Evolutionary conservation across 257 asterid genomes (phyloP).

Genomic region (Scutellaria baicalensis): DNA sequence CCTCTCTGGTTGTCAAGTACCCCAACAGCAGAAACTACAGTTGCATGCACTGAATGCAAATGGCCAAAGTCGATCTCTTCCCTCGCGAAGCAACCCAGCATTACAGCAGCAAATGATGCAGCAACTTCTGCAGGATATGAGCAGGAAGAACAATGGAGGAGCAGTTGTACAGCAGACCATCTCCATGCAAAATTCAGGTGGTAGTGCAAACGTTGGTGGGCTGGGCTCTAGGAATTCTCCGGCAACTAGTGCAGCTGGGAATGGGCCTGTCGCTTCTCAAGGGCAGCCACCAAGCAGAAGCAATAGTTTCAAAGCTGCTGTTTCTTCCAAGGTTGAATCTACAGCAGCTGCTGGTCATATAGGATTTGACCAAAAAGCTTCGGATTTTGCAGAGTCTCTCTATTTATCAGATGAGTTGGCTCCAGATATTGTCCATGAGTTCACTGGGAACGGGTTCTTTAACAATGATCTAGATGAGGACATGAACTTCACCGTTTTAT

Average conservation of each 20-base stretch:
- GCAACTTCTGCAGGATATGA: slow-evolving; percentile 58
- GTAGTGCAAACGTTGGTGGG: slow-evolving; percentile 21
- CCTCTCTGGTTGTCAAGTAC: slow-evolving; percentile 28
- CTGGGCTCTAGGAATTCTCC: slow-evolving; percentile 22
- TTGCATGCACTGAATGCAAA: slow-evolving; percentile 15
- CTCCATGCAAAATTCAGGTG: slow-evolving; percentile 30
- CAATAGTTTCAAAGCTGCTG: slow-evolving; percentile 32
- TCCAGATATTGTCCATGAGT: slow-evolving; percentile 48
- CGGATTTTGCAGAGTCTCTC: slow-evolving; percentile 37
- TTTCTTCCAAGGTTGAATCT: slow-evolving; percentile 37
- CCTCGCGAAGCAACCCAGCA: slow-evolving; percentile 43
- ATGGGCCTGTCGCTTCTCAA: slow-evolving; percentile 25
- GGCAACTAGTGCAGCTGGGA: background rate
- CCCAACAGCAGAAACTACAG: slow-evolving; percentile 12
- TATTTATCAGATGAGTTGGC: slow-evolving; percentile 48
- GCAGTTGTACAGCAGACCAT: slow-evolving; percentile 26
- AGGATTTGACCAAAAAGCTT: slow-evolving; percentile 41
- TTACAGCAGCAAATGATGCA: slow-evolving; percentile 65
- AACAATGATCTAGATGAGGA: slow-evolving; percentile 55
- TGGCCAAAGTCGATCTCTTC: slow-evolving; percentile 41
- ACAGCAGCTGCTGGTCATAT: slow-evolving; percentile 29
- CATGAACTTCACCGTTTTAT: slow-evolving; percentile 37
- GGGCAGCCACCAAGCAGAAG: too few species aligned
- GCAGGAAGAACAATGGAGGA: slow-evolving; percentile 27
- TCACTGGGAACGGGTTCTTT: slow-evolving; percentile 55